Conservation (phyloP, 805 yeast species). For the Myxozyma vanderwaltii region DNA sequence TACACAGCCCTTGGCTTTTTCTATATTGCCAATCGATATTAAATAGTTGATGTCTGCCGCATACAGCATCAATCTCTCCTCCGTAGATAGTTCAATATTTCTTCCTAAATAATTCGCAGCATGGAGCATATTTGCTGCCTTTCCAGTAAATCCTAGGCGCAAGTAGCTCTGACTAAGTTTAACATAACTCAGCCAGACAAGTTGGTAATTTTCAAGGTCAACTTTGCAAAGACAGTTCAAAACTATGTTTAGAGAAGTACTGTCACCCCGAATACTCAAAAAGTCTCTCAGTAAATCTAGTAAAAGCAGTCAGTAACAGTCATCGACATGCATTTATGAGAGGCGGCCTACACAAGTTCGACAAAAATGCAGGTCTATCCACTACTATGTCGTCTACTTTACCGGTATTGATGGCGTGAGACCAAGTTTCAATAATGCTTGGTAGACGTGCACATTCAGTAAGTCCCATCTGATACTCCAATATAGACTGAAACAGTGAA, state of each 20-base stretch:
- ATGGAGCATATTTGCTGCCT: conserved; percentile 3
- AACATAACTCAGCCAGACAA: background rate
- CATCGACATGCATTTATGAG: background rate
- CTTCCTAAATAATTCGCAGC: background rate
- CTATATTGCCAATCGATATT: conserved; percentile 18
- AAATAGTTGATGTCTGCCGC: conserved; percentile 17
- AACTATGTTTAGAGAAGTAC: background rate
- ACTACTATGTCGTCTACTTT: conserved; percentile 2
- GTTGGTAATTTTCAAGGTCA: background rate
- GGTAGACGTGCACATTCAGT: background rate
- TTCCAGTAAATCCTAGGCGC: conserved; percentile 17
- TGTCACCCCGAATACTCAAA: conserved; percentile 6
- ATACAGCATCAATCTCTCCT: background rate
- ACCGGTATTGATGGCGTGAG: background rate
- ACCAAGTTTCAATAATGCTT: conserved; percentile 7
- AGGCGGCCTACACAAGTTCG: conserved; percentile 7
- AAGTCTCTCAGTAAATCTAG: conserved; percentile 14
- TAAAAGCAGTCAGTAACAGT: background rate
- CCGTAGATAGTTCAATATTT: background rate
- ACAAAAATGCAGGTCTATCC: conserved; percentile 2
- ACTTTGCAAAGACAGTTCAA: conserved; percentile 11
- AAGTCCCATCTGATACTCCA: conserved; percentile 7
- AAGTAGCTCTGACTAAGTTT: conserved; percentile 2
- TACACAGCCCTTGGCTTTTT: conserved; percentile 10
- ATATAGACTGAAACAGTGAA: conserved; percentile 6